Evolutionary conservation across 139 green algal species (phyloP).

Genomic region (Chlamydomonas sp.): DNA sequence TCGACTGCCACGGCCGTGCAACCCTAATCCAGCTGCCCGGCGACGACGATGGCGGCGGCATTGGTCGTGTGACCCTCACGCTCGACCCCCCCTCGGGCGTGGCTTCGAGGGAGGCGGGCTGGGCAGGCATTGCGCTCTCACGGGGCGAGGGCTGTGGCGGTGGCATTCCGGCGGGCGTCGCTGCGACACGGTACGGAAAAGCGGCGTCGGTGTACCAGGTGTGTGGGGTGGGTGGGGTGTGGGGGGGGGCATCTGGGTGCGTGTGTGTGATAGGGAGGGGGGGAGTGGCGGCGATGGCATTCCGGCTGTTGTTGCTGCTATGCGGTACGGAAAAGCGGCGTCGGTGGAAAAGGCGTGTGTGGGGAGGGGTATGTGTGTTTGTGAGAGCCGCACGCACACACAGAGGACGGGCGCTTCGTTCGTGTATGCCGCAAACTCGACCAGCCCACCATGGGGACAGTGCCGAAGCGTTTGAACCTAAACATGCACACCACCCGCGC

Average conservation of each 20-base stretch:
- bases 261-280: not conserved
- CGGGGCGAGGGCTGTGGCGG: no score
- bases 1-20: slow-evolving; percentile 1
- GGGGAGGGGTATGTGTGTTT: no score
- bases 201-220: not conserved
- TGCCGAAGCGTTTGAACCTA: no score
- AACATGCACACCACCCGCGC: no score
- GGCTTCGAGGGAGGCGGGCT: not conserved
- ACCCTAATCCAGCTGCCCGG: not conserved
- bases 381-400: no score
- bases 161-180: no score
- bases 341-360: no score
- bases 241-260: no score
- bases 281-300: not conserved
- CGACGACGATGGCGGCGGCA: not conserved
- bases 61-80: not conserved
- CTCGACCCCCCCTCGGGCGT: not conserved
- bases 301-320: not conserved
- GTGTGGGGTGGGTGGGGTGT: not conserved
- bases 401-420: no score
- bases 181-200: not conserved
- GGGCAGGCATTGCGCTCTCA: slow-evolving; percentile 1
- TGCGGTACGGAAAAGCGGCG: slow-evolving; percentile 2
- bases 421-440: no score
- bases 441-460: no score